Base-by-base conservation (phyloP, 1,139 yeast species). In the Hyphopichia wangnamkhiaoensis region DNA sequence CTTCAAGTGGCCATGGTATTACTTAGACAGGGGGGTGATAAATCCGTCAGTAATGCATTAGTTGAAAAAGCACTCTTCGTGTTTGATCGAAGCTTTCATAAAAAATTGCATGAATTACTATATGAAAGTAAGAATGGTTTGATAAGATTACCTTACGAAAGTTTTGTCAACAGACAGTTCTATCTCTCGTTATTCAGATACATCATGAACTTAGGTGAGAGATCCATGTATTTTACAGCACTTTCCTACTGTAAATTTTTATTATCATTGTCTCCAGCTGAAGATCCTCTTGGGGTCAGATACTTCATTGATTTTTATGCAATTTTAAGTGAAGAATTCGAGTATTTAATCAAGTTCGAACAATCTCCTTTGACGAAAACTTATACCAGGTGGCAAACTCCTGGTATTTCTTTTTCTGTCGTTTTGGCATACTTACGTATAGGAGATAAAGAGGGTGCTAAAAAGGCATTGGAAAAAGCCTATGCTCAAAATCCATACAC, bases 211-310 rank as follows among this genome's bases (percentile, higher is more conserved):
- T 64, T 90, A 34, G 87, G 90, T 2, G 90, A 85, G 53, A 76
- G 90, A 50, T 87, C 95, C 7, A 84, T 93, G 1, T 81, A 78
- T 55, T 74, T 65, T 41, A 88, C 96, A 0, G 95, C 96, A 1
- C 74, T 86, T 39, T 76, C 80, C 31, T 89, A 82, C 65, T 79
- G 86, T 50, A 89, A 86, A 54, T 67, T 84, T 6, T 65, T 90
- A 37, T 65, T 84, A 47, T 77, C 89, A 1, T 63, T 89, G 33
- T 76, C 80, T 28, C 95, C 96, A 1, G 76, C 81, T 1, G 88
- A 84, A 36, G 97, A 89, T 65, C 96, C 96, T 0, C 65, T 84
- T 42, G 95, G 96, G 10, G 90, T 84, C 5, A 73, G 95, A 46
- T 82, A 84, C 52, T 85, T 88, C 59, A 81, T 89, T 49, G 96